Conservation (phyloP, 345 rosid species). For the Lenwebbia sp. region DNA sequence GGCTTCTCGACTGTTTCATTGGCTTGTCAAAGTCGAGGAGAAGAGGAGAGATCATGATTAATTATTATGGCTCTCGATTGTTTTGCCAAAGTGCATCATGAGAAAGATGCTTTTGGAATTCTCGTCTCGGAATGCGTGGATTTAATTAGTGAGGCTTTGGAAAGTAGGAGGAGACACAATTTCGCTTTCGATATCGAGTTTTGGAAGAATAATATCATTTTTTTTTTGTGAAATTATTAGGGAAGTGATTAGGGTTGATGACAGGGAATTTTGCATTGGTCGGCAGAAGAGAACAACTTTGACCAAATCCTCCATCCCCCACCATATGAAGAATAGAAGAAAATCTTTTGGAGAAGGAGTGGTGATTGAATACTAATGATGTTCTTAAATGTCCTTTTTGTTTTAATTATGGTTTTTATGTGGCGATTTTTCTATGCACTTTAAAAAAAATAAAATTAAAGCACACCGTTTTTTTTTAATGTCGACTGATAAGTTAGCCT, state of each 20-base stretch:
- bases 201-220: not conserved
- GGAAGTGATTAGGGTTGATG: not conserved
- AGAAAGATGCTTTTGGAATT: not conserved
- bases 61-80: not conserved
- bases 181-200: not conserved
- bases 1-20: slow-evolving; percentile 1
- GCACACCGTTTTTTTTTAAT: not conserved
- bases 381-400: not conserved
- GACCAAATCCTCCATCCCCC: not conserved
- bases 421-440: not conserved
- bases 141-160: not conserved
- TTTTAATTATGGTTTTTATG: not conserved
- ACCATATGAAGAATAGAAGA: not conserved
- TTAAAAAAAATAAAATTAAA: not conserved
- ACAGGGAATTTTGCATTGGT: not conserved
- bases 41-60: not conserved
- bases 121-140: not conserved
- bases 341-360: not conserved
- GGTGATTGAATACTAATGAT: not conserved
- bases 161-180: not conserved
- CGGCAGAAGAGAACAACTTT: not conserved
- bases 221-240: not conserved
- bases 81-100: not conserved
- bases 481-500: not conserved
- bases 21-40: not conserved